phyloP scores from a whole-genome alignment of 371 early-diverging fungal genomes.

The Saksenaea vasiformis region DNA sequence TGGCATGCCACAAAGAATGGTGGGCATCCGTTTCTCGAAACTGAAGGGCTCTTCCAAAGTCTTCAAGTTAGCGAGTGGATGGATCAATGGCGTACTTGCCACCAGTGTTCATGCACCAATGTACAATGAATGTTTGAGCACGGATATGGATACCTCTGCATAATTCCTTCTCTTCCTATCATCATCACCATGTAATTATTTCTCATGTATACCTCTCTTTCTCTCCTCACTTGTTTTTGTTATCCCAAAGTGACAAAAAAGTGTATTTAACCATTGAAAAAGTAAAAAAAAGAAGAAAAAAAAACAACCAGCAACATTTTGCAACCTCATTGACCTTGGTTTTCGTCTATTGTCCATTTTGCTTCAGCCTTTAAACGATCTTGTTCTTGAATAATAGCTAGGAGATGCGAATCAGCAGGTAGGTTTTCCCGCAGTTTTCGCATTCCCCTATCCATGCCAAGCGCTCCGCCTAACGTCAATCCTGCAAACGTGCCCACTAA shows the following conservation, averaged over 20 bases:
- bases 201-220: not conserved
- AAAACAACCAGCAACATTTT: not conserved
- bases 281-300: not conserved
- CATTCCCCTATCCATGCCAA: constrained; percentile 49
- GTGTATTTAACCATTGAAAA: not conserved
- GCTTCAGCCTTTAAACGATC: constrained; percentile 13
- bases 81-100: constrained; percentile 42
- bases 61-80: constrained; percentile 47
- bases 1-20: constrained; percentile 13
- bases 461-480: constrained; percentile 28
- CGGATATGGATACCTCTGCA: constrained; percentile 1
- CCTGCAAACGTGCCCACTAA: constrained; percentile 44
- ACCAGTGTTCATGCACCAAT: constrained; percentile 6
- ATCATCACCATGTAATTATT: constrained; percentile 4
- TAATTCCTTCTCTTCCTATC: not conserved
- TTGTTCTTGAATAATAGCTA: constrained; percentile 32
- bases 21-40: constrained; percentile 37
- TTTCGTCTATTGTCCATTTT: not conserved
- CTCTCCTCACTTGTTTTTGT: not conserved
- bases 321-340: not conserved
- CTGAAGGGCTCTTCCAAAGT: constrained; percentile 47
- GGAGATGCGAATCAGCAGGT: constrained; percentile 34
- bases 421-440: constrained; percentile 31
- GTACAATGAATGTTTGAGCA: not conserved
- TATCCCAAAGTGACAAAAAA: not conserved